These are phyloP conservation scores for Solanum boliviense DNA, from an alignment of 257 asterid species.

Conservation along the genomic window DNA sequence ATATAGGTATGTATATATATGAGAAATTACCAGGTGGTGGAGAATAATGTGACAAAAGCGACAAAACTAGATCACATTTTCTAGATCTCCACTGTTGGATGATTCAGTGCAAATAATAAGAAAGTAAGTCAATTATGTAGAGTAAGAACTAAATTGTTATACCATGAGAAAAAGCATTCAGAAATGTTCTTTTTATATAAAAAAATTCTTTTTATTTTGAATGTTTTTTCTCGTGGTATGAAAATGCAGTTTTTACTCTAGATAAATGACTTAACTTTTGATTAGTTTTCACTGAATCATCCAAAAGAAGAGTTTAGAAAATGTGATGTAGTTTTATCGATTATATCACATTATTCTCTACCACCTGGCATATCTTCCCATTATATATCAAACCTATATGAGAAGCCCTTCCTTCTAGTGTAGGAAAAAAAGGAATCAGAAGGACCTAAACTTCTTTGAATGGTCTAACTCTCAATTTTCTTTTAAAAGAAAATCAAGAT, in stretches of 20 bases:
- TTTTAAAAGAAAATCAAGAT: background rate
- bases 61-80: too few relatives aligned
- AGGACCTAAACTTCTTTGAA: background rate
- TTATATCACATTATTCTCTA: background rate
- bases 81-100: background rate
- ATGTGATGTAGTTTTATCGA: background rate
- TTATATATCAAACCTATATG: background rate
- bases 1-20: background rate
- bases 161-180: too few relatives aligned
- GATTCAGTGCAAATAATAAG: background rate
- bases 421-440: background rate
- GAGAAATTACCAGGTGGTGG: background rate
- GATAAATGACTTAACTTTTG: too few relatives aligned
- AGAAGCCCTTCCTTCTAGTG: background rate
- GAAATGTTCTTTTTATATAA: too few relatives aligned
- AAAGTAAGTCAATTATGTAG: background rate
- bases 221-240: too few relatives aligned
- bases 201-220: too few relatives aligned
- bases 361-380: background rate
- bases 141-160: background rate
- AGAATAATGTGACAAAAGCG: background rate
- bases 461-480: background rate
- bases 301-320: background rate
- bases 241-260: too few relatives aligned
- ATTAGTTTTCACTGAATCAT: too few relatives aligned